Evolutionary conservation across 345 rosid genomes (phyloP).

Genomic region (Trapa incisa): DNA sequence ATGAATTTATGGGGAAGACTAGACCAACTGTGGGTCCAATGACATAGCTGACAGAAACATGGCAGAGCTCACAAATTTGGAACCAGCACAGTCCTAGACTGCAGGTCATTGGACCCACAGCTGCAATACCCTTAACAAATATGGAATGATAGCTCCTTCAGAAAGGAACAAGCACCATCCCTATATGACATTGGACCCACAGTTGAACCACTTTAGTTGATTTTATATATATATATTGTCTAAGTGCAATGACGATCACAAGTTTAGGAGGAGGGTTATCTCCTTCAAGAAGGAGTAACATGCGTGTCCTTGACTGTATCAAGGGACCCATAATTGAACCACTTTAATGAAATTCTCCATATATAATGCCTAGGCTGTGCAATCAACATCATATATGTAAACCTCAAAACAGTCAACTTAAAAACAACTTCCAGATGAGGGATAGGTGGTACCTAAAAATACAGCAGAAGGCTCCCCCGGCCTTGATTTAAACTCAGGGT

Average conservation of each 20-base stretch:
- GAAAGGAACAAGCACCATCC: too few relatives aligned
- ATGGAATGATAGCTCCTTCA: too few relatives aligned
- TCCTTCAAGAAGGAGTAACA: not conserved
- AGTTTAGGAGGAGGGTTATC: not conserved
- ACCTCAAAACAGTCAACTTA: not conserved
- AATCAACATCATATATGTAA: not conserved
- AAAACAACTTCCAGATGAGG: not conserved
- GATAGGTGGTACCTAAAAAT: conserved; percentile 52
- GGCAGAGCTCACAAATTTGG: too few relatives aligned
- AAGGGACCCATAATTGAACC: not conserved
- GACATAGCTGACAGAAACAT: too few relatives aligned
- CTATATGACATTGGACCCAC: too few relatives aligned
- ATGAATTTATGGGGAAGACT: too few relatives aligned
- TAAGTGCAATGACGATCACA: not conserved
- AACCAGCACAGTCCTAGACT: too few relatives aligned
- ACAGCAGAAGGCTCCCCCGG: conserved; percentile 86
- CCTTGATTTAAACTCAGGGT: conserved; percentile 93
- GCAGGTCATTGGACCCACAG: too few relatives aligned
- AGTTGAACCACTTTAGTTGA: too few relatives aligned
- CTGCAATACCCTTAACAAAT: too few relatives aligned
- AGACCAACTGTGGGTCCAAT: too few relatives aligned
- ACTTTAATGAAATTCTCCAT: not conserved
- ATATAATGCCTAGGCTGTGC: not conserved
- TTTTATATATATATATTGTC: too few relatives aligned
- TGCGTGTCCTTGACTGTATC: not conserved